phyloP scores from a whole-genome alignment of 2,329 filamentous ascomycete genomes.

The Fusarium sp. region DNA sequence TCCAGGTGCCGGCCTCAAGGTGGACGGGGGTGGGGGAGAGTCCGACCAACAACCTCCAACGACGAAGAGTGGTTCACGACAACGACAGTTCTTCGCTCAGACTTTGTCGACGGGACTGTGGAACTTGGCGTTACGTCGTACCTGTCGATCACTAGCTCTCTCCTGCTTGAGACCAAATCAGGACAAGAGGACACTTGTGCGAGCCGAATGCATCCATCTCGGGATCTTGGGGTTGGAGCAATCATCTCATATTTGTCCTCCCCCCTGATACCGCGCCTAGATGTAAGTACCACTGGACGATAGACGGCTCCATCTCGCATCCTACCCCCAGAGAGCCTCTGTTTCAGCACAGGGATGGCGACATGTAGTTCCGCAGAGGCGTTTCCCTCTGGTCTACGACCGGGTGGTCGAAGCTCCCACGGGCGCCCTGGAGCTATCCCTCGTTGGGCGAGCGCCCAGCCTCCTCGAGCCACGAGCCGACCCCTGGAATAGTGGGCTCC shows the following conservation, averaged over 20 bases:
- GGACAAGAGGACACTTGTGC: conserved; percentile 17
- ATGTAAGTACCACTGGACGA: conserved; percentile 29
- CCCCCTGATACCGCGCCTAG: conserved; percentile 23
- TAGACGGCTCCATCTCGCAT: conserved; percentile 29
- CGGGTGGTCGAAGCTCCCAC: conserved; percentile 20
- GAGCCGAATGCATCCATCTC: conserved; percentile 10
- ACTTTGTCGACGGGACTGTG: conserved; percentile 7
- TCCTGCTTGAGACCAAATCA: background rate
- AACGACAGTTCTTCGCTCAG: background rate
- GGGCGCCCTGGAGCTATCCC: conserved; percentile 34
- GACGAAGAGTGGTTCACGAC: background rate
- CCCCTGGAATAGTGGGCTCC: conserved; percentile 30
- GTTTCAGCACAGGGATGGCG: conserved; percentile 44
- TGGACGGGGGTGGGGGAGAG: background rate
- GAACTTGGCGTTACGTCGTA: conserved; percentile 29
- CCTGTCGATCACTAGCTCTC: conserved; percentile 10
- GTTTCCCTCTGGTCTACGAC: conserved; percentile 19
- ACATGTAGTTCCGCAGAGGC: conserved; percentile 23
- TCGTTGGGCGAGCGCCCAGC: conserved; percentile 29
- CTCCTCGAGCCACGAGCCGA: conserved; percentile 31
- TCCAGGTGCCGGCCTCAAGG: conserved; percentile 9
- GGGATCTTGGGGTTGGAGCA: conserved; percentile 9
- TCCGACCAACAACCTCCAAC: background rate
- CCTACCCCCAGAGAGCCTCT: conserved; percentile 40
- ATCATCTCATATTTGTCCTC: conserved; percentile 30